These are phyloP conservation scores for Taphrina communis DNA, from an alignment of 1,139 yeast genomes.

Conservation along the genomic window DNA sequence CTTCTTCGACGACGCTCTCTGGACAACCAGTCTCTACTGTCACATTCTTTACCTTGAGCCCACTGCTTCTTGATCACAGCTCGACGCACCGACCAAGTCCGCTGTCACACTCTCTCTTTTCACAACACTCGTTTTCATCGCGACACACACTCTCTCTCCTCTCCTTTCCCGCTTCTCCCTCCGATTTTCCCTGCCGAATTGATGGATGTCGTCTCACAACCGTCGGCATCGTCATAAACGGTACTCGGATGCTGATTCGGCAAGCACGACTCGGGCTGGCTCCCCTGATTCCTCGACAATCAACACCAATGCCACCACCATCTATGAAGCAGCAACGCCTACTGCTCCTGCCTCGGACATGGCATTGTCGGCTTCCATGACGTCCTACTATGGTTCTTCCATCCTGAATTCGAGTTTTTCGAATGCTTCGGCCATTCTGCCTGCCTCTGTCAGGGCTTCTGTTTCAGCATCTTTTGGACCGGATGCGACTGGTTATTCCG, in stretches of 20 bases:
- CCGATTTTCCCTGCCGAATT: not conserved
- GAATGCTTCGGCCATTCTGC: not conserved
- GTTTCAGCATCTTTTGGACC: not conserved
- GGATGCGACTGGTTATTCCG: not conserved
- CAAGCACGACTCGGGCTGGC: not conserved
- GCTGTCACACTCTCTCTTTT: not conserved
- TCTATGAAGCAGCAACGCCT: not conserved
- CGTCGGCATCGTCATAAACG: conserved; percentile 13
- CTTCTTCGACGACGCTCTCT: too few species aligned
- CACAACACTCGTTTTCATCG: not conserved
- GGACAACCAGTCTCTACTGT: too few species aligned
- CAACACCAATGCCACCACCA: not conserved
- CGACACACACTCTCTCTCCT: not conserved
- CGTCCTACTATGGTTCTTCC: conserved; percentile 7
- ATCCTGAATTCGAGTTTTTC: not conserved
- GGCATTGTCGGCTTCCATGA: not conserved
- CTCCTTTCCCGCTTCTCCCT: not conserved
- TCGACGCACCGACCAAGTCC: too few species aligned
- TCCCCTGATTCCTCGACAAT: not conserved
- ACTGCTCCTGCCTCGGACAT: not conserved
- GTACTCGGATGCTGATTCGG: not conserved
- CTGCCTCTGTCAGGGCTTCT: not conserved
- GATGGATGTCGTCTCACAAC: conserved; percentile 3
- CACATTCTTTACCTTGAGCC: too few species aligned
- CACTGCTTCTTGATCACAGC: too few species aligned